phyloP scores from a whole-genome alignment of 192 early-diverging fungal species.

The Coemansia sp. region DNA sequence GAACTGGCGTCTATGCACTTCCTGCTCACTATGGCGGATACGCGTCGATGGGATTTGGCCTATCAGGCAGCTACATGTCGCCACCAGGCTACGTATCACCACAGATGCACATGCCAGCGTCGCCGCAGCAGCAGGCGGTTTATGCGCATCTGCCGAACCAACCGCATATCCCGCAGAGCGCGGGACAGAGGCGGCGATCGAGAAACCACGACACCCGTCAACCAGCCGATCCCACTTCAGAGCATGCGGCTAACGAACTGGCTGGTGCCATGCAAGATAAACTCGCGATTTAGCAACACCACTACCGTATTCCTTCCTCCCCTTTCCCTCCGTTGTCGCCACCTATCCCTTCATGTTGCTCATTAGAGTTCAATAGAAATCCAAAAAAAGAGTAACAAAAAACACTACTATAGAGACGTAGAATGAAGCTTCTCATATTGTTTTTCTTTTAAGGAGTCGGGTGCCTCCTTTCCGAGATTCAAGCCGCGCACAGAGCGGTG shows the following conservation, averaged over 20 bases:
- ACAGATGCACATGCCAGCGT: background rate
- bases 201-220: background rate
- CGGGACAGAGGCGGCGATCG: background rate
- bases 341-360: constrained; percentile 1
- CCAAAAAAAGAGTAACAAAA: constrained; percentile 4
- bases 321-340: too few species aligned
- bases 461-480: too few species aligned
- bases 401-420: background rate
- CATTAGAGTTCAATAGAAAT: constrained; percentile 1
- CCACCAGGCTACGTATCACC: constrained; percentile 21
- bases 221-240: background rate
- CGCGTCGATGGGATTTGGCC: background rate
- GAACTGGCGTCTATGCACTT: constrained; percentile 11
- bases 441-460: too few species aligned
- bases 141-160: constrained; percentile 2
- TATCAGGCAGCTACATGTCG: constrained; percentile 23
- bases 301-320: too few species aligned
- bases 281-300: constrained; percentile 17
- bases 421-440: too few species aligned
- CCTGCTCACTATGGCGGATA: constrained; percentile 12
- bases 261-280: constrained; percentile 31
- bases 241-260: constrained; percentile 15
- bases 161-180: constrained; percentile 4
- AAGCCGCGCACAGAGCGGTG: constrained; percentile 7
- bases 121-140: constrained; percentile 1